Conservation (phyloP, 768 basidiomycete species). For the Omphalotus guepiniiformis region DNA sequence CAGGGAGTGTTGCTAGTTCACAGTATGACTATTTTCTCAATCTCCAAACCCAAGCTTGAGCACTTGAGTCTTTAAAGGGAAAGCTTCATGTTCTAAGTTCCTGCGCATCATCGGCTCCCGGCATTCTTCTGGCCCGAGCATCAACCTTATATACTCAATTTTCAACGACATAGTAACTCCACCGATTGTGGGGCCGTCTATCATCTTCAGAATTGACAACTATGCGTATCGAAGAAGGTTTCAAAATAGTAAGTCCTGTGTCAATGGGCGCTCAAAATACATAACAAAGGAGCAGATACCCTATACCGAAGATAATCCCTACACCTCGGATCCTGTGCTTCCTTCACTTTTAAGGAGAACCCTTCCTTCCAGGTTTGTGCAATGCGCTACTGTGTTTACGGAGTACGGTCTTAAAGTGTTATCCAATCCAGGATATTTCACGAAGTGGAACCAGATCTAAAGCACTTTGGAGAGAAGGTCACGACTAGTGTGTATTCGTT, state of each 20-base stretch:
- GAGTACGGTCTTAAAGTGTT: background rate
- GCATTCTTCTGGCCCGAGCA: too few species aligned
- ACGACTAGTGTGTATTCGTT: conserved; percentile 37
- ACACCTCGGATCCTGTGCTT: conserved; percentile 57
- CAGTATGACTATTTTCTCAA: too few species aligned
- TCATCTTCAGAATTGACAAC: too few species aligned
- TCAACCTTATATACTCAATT: too few species aligned
- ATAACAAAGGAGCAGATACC: conserved; percentile 34
- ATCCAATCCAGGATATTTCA: conserved; percentile 30
- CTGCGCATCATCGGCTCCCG: too few species aligned
- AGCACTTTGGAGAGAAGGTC: conserved; percentile 52
- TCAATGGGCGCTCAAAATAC: background rate
- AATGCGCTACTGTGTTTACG: background rate
- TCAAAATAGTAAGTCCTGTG: conserved; percentile 44
- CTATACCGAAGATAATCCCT: conserved; percentile 56
- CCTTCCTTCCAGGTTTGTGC: conserved; percentile 41
- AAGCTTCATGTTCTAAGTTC: too few species aligned
- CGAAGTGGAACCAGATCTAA: conserved; percentile 60
- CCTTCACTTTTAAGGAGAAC: conserved; percentile 55
- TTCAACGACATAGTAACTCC: too few species aligned
- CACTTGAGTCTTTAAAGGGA: too few species aligned
- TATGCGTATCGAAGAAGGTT: conserved; percentile 67
- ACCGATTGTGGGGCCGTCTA: too few species aligned
- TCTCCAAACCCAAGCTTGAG: too few species aligned
- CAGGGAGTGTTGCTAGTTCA: too few species aligned